Evolutionary conservation across 2,329 filamentous ascomycete genomes (phyloP), one percentile per base, ranked within the genome.

Genomic region (Xylaria sp.): DNA sequence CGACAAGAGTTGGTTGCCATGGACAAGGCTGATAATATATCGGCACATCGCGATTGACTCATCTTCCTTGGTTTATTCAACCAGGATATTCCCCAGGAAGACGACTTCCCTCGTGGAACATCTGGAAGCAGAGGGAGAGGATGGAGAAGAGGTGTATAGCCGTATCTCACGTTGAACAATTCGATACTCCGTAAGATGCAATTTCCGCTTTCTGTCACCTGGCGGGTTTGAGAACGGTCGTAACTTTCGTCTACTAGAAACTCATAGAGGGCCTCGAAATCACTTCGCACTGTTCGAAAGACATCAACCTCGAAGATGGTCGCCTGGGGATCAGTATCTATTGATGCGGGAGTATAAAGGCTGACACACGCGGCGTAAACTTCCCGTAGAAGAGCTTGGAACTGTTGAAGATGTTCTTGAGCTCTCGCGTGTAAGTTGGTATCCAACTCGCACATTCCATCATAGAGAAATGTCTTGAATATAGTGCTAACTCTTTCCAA

Each of bases 211-310:
- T 86, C 86, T 0, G 88, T 85, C 24, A 85, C 80, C 7, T 89
- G 85, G 61, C 83, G 84, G n/a, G 79, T 81, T 45, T 86, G 79
- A 11, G 83, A 80, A 3, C 80, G 77, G 0, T 84, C 86, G 24
- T 86, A 88, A 2, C 80, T 81, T 4, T 83, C 82, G 72, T 96
- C 92, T 0, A 91, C 91, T 0, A 96, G 82, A 56, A 91, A 89
- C 36, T 90, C 84, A 77, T 94, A 93, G 0, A 95, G 81, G 2
- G 85, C 88, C 59, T 88, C 85, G 71, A 96, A 94, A 71, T 95
- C 92, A 39, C 84, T 80, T 48, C 86, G 85, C 87, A 95, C 90
- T 3, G 82, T 82, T 36, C 82, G 82, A 73, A 89, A 89, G 0
- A 91, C 78, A 21, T 83, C 80, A 45, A 89, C 87, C 17, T 88